These are phyloP conservation scores for Venturia nashicola DNA, from an alignment of 2,329 filamentous ascomycete genomes.

Conservation along the genomic window DNA sequence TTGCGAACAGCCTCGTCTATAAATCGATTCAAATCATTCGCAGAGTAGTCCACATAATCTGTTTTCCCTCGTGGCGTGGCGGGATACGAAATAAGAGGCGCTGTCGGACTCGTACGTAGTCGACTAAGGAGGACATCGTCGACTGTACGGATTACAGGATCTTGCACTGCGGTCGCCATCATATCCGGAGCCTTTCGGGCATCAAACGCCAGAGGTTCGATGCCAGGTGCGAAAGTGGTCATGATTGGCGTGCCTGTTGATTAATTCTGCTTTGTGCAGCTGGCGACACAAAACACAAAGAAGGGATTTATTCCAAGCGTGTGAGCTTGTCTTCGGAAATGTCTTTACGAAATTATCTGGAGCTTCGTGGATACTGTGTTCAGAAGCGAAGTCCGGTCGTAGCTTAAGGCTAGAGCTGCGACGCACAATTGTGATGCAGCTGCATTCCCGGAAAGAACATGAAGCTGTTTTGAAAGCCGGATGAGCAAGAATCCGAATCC, in stretches of 20 bases:
- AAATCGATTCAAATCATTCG: neutral
- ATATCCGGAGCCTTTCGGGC: neutral
- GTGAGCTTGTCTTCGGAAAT: neutral
- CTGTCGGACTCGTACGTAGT: neutral
- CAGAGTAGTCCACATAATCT: slow-evolving; percentile 11
- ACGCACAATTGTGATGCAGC: neutral
- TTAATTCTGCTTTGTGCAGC: neutral
- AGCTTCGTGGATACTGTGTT: neutral
- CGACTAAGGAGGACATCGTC: neutral
- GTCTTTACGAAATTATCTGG: neutral
- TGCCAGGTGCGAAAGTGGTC: neutral
- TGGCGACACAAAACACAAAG: neutral
- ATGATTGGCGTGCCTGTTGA: neutral
- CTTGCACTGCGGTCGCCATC: neutral
- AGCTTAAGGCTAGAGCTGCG: neutral
- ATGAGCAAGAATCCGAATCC: neutral
- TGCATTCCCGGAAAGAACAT: neutral
- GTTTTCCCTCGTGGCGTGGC: neutral
- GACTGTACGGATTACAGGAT: neutral
- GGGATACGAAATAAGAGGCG: neutral
- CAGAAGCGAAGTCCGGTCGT: neutral
- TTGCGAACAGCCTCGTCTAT: neutral
- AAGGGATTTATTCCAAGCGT: neutral
- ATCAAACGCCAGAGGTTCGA: neutral
- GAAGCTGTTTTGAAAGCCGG: neutral